Percentiles rank a stretch among this genome's conserved stretches.
Conservation (phyloP, 305 asterid genomes). For the Plantago rigida region DNA sequence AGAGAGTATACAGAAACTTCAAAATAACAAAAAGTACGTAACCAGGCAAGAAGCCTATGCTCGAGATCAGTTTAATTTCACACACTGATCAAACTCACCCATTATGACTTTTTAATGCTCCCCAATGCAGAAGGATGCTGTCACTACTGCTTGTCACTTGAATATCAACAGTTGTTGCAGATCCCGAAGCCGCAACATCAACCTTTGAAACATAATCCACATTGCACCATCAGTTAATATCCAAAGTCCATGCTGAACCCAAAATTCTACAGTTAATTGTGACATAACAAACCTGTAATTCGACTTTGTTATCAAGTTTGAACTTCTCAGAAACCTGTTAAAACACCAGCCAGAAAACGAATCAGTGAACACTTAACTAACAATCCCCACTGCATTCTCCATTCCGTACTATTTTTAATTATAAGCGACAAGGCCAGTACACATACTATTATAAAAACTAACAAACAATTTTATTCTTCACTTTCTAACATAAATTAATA, state of each 20-base stretch:
- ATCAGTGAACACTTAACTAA: slow-evolving; percentile 15
- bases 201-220: slow-evolving; percentile 51
- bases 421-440: slow-evolving; percentile 4
- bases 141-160: slow-evolving; percentile 45
- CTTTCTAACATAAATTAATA: neutral
- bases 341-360: slow-evolving; percentile 14
- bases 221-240: slow-evolving; percentile 17
- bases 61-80: slow-evolving; percentile 20
- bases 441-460: neutral
- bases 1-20: slow-evolving; percentile 12
- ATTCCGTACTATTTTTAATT: too few relatives aligned
- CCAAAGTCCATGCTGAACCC: slow-evolving; percentile 2
- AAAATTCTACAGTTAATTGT: slow-evolving; percentile 21
- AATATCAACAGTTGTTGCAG: slow-evolving; percentile 45
- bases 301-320: slow-evolving; percentile 62
- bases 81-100: slow-evolving; percentile 42
- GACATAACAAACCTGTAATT: slow-evolving; percentile 57
- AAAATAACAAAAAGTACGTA: slow-evolving; percentile 4
- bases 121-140: slow-evolving; percentile 81
- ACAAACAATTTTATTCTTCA: neutral
- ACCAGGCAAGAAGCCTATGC: slow-evolving; percentile 5
- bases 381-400: slow-evolving; percentile 9
- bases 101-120: slow-evolving; percentile 48
- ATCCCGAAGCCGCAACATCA: slow-evolving; percentile 54
- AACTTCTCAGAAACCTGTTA: slow-evolving; percentile 65